phyloP scores from a whole-genome alignment of 768 basidiomycete species.

The Boletus reticuloceps region DNA sequence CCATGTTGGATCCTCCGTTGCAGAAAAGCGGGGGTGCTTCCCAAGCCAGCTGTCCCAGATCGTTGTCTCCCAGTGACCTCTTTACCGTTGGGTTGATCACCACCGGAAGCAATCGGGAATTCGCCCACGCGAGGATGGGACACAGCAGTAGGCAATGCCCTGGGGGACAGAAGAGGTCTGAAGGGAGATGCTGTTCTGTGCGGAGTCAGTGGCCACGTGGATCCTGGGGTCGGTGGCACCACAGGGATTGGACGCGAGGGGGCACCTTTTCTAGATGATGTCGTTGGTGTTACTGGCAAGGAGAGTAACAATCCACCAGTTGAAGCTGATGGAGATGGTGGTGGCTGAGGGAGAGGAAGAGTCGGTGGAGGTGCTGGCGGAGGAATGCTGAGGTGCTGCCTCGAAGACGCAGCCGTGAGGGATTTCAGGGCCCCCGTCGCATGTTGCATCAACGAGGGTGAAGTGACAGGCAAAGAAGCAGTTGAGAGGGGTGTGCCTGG shows the following conservation, averaged over 20 bases:
- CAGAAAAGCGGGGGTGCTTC: constrained; percentile 23
- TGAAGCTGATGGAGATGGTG: constrained; percentile 13
- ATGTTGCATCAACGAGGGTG: background rate
- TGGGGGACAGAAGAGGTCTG: constrained; percentile 21
- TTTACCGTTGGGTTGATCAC: constrained; percentile 7
- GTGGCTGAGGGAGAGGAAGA: constrained; percentile 29
- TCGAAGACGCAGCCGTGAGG: constrained; percentile 13
- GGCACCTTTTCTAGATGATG: constrained; percentile 8
- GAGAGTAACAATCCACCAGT: background rate
- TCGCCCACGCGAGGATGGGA: constrained; percentile 2
- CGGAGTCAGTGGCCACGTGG: constrained; percentile 15
- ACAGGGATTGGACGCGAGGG: constrained; percentile 18
- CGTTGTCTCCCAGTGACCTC: constrained; percentile 14
- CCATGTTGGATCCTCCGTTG: constrained; percentile 29
- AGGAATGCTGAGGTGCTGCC: constrained; percentile 28
- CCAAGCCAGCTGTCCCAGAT: constrained; percentile 11
- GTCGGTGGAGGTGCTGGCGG: constrained; percentile 32
- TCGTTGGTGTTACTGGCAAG: background rate
- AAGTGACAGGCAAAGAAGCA: constrained; percentile 6
- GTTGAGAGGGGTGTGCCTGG: constrained; percentile 20
- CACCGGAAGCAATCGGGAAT: background rate
- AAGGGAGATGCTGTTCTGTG: constrained; percentile 20
- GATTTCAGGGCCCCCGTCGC: constrained; percentile 8
- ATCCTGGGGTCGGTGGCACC: constrained; percentile 3
- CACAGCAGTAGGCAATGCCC: background rate